Evolutionary conservation across 306 rosid species (phyloP), one percentile per base, ranked within the genome.

Genomic region (Comarum palustre): DNA sequence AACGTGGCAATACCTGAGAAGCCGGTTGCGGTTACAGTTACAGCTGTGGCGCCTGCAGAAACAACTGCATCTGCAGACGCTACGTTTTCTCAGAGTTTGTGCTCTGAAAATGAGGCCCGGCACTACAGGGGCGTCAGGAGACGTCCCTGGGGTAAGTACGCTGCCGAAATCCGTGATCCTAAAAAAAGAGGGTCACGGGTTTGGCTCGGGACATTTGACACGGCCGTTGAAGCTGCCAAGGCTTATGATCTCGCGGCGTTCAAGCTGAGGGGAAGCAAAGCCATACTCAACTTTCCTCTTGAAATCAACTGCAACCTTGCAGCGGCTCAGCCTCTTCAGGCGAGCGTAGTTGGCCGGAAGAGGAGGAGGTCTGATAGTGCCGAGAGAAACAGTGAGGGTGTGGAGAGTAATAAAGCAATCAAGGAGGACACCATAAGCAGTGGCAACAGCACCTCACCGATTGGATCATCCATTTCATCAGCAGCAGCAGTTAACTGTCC

Each of bases 211-310:
- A 86, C 90, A 4, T 86, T 80, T 19, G 85, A 83, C 1, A 83
- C 87, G 1, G 87, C 85, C 64, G 68, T 83, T 17, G 87, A 86
- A 74, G 90, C 87, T 2, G 90, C 87, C 25, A 82, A 72, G 41
- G 90, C 86, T 62, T 86, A 86, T 62, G 87, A 86, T 29, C 36
- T 83, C 4, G 90, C 90, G 14, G 90, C 90, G 11, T 86, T 86
- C 19, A 78, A 46, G 45, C 31, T 86, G 87, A 75, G 90, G 5
- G 87, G 87, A 20, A 83, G 82, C 71, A 83, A 81, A 57, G 90
- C 90, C 19, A 83, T 86, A 36, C 63, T 86, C 68, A 86, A 86
- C 74, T 86, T 86, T 13, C 90, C 90, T 25, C 85, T 83, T 5
- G 84, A 86, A 34, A 82, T 59, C 2, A 4, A 73, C 24, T 2